phyloP scores from a whole-genome alignment of 2,329 filamentous ascomycete genomes.

The Neofusicoccum kwambonambiense region DNA sequence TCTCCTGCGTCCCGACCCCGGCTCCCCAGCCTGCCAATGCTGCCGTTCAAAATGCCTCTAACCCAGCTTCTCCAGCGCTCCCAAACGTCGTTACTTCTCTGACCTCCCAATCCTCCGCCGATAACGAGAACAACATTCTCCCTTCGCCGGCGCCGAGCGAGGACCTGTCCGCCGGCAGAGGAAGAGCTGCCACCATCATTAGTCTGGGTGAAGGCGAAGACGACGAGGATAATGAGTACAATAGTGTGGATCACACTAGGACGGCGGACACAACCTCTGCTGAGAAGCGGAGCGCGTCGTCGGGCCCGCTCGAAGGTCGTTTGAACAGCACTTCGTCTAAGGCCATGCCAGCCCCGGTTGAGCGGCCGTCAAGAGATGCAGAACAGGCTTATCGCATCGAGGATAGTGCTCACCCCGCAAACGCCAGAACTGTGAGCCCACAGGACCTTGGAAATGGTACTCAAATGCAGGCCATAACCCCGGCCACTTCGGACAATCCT shows the following conservation, averaged over 20 bases:
- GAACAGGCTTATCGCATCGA: neutral
- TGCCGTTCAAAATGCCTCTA: constrained; percentile 23
- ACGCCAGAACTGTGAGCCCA: neutral
- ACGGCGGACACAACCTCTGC: neutral
- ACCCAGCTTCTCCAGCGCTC: constrained; percentile 36
- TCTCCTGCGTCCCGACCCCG: neutral
- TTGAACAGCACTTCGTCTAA: neutral
- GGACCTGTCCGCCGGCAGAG: constrained; percentile 34
- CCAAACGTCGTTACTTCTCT: constrained; percentile 26
- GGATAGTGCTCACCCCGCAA: neutral
- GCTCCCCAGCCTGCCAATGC: neutral
- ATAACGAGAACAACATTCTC: constrained; percentile 41
- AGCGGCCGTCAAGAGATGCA: neutral
- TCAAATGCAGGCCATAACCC: neutral
- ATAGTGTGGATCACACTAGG: neutral
- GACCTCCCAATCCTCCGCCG: constrained; percentile 4
- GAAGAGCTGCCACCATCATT: neutral
- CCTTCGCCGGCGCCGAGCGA: constrained; percentile 65
- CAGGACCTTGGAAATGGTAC: neutral
- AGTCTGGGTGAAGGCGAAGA: constrained; percentile 2
- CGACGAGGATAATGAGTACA: neutral
- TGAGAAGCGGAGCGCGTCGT: neutral
- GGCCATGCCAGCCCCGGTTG: neutral
- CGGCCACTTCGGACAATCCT: neutral
- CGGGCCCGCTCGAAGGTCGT: neutral